Percentiles rank a stretch among this genome's conserved stretches.
phyloP scores from a whole-genome alignment of 169 alveolate species.

The Plasmodium gallinaceum region DNA sequence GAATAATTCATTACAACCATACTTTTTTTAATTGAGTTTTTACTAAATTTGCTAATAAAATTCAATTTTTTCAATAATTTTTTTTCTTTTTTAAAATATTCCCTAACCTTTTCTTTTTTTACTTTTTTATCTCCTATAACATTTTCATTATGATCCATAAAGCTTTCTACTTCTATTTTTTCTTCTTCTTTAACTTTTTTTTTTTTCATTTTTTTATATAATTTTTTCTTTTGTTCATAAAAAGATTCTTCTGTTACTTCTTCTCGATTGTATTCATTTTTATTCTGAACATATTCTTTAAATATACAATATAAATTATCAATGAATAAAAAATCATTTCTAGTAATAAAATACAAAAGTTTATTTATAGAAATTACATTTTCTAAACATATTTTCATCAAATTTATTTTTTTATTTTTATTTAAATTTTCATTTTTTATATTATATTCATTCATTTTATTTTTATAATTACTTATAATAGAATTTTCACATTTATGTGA shows the following conservation, averaged over 20 bases:
- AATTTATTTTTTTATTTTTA: slow-evolving; percentile 17
- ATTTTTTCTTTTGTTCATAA: not conserved
- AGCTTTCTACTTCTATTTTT: slow-evolving; percentile 1
- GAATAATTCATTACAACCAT: slow-evolving; percentile 55
- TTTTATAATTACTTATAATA: slow-evolving; percentile 4
- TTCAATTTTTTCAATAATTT: slow-evolving; percentile 49
- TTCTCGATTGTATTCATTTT: slow-evolving; percentile 22
- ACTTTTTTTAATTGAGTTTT: slow-evolving; percentile 46
- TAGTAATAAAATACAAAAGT: slow-evolving; percentile 36
- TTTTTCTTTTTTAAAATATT: slow-evolving; percentile 58
- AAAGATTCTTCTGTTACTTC: not conserved
- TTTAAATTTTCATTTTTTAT: slow-evolving; percentile 3
- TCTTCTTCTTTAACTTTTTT: slow-evolving; percentile 7
- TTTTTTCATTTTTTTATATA: not conserved
- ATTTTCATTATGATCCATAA: not conserved
- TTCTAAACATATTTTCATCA: slow-evolving; percentile 30
- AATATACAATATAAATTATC: slow-evolving; percentile 48
- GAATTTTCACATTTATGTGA: not conserved
- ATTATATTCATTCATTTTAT: not conserved
- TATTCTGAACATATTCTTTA: slow-evolving; percentile 24
- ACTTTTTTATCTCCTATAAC: slow-evolving; percentile 1
- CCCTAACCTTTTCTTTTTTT: slow-evolving; percentile 26
- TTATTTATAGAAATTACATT: slow-evolving; percentile 47
- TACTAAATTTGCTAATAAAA: slow-evolving; percentile 16
- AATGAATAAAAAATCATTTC: slow-evolving; percentile 52